phyloP scores from a whole-genome alignment of 148 eudicot genomes.

The Persicaria maculosa region DNA sequence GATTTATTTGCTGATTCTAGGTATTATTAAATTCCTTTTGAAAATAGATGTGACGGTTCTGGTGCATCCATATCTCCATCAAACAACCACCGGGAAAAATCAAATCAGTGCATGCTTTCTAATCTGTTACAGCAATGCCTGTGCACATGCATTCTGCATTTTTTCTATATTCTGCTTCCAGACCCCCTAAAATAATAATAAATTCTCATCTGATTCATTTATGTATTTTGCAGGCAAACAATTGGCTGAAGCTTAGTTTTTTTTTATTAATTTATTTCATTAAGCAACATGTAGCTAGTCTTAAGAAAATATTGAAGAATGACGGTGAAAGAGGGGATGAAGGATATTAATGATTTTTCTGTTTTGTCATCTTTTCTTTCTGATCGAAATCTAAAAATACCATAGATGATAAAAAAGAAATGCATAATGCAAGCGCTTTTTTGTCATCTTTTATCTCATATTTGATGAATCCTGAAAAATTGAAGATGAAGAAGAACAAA shows the following conservation, averaged over 20 bases:
- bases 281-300: too few relatives aligned
- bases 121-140: neutral
- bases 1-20: slow-evolving; percentile 91
- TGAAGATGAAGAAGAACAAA: neutral
- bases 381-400: too few relatives aligned
- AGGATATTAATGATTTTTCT: neutral
- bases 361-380: neutral
- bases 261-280: too few relatives aligned
- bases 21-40: slow-evolving; percentile 24
- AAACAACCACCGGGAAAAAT: too few relatives aligned
- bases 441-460: neutral
- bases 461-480: neutral
- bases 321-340: too few relatives aligned
- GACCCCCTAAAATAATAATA: too few relatives aligned
- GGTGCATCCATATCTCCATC: neutral
- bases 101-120: neutral
- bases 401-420: too few relatives aligned
- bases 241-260: neutral
- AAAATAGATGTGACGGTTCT: neutral
- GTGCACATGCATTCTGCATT: neutral
- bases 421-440: neutral
- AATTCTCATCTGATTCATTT: neutral
- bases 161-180: neutral
- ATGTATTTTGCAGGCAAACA: neutral
- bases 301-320: too few relatives aligned